phyloP scores from a whole-genome alignment of 352 stramenopile genomes.

The Pythium brachiatum region DNA sequence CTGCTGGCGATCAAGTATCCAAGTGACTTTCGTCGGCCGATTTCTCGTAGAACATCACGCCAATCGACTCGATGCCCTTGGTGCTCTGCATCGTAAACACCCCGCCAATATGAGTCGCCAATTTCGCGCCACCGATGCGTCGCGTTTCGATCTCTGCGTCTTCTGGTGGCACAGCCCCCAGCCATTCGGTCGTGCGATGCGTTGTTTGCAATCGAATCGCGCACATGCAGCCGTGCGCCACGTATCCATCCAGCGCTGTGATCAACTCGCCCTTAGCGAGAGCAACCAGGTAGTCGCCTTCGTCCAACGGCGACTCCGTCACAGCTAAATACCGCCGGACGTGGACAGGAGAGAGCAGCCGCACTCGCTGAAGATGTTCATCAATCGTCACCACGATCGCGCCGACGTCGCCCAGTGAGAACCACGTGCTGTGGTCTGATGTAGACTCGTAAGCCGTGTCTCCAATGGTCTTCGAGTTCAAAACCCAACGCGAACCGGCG shows the following conservation, averaged over 20 bases:
- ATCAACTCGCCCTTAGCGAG: not conserved
- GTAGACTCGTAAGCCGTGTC: not conserved
- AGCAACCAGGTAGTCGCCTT: not conserved
- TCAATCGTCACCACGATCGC: not conserved
- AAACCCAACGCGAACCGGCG: not conserved
- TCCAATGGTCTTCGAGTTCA: not conserved
- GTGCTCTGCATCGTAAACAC: not conserved
- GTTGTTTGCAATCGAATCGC: slow-evolving; percentile 5
- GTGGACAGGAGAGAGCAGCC: not conserved
- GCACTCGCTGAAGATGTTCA: not conserved
- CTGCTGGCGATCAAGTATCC: too few relatives aligned
- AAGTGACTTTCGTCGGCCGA: too few relatives aligned
- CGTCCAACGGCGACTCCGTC: not conserved
- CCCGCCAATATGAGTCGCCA: slow-evolving; percentile 5
- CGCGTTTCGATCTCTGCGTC: not conserved
- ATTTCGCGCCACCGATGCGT: not conserved
- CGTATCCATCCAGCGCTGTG: not conserved
- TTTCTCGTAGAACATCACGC: not conserved
- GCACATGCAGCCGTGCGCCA: not conserved
- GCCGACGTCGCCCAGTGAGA: not conserved
- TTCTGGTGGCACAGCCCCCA: not conserved
- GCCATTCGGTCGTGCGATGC: slow-evolving; percentile 9
- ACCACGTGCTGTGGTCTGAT: too few relatives aligned
- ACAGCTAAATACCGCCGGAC: not conserved
- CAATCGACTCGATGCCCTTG: not conserved